These are phyloP conservation scores for Salix purpurea DNA, from an alignment of 345 rosid genomes.

Conservation along the genomic window DNA sequence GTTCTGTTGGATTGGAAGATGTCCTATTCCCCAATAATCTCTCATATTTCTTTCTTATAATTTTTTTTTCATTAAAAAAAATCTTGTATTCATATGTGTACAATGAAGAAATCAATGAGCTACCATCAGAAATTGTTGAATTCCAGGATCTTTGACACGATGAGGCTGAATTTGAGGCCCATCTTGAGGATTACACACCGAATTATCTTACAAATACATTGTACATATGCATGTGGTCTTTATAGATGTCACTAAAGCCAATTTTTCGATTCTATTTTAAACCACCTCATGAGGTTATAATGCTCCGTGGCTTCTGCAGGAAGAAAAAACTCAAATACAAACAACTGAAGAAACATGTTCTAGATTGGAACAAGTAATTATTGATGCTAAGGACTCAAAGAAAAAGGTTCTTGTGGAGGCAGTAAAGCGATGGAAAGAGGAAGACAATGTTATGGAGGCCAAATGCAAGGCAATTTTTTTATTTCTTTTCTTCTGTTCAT, in stretches of 20 bases:
- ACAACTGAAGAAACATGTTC: conserved; percentile 25
- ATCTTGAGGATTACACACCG: background rate
- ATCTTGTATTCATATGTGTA: background rate
- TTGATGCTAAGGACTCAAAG: conserved; percentile 40
- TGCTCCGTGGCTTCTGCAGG: conserved; percentile 42
- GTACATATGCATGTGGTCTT: background rate
- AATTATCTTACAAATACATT: background rate
- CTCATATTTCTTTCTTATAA: no score
- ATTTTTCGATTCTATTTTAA: conserved; percentile 1
- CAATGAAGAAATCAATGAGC: background rate
- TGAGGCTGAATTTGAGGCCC: background rate
- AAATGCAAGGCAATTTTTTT: conserved; percentile 52
- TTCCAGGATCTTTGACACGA: background rate
- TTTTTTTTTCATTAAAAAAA: no score
- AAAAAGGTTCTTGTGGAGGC: conserved; percentile 39
- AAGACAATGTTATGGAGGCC: conserved; percentile 63
- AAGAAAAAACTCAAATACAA: conserved; percentile 33
- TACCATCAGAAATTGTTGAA: background rate
- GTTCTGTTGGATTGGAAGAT: no score
- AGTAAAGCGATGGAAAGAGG: conserved; percentile 52
- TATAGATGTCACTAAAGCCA: background rate
- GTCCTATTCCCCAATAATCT: no score
- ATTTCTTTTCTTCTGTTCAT: conserved; percentile 5
- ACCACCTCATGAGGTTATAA: conserved; percentile 2
- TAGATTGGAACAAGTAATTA: conserved; percentile 39